phyloP scores from a whole-genome alignment of 495 filamentous ascomycete genomes.

The Neurospora sp. region DNA sequence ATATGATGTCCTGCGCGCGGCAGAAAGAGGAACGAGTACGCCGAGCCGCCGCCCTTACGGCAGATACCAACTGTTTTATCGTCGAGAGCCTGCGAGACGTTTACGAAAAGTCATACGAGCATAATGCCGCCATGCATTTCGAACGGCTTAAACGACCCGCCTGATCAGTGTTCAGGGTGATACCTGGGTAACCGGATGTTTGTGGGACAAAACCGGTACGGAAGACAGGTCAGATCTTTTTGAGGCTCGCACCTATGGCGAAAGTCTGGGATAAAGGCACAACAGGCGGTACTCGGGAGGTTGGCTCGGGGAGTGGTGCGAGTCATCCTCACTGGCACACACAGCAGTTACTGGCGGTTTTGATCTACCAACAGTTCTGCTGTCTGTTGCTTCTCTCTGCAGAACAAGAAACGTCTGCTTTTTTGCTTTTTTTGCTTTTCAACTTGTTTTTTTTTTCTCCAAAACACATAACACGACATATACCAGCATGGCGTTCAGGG shows the following conservation, averaged over 20 bases:
- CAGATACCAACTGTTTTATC: not conserved
- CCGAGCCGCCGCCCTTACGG: not conserved
- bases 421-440: not conserved
- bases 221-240: constrained; percentile 10
- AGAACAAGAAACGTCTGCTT: not conserved
- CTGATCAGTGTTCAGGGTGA: constrained; percentile 28
- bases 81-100: not conserved
- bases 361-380: not conserved
- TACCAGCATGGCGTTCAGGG: not conserved
- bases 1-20: constrained; percentile 1
- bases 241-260: not conserved
- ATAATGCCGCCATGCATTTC: not conserved
- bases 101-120: not conserved
- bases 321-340: not conserved
- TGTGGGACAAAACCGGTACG: not conserved
- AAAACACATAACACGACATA: not conserved
- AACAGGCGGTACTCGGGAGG: not conserved
- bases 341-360: not conserved
- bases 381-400: not conserved
- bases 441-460: not conserved
- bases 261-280: not conserved
- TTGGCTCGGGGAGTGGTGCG: not conserved
- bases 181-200: constrained; percentile 18
- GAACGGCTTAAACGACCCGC: constrained; percentile 1
- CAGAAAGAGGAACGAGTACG: not conserved